These are phyloP conservation scores for Dichotomocladium elegans DNA, from an alignment of 371 early-diverging fungal species.

Conservation along the genomic window DNA sequence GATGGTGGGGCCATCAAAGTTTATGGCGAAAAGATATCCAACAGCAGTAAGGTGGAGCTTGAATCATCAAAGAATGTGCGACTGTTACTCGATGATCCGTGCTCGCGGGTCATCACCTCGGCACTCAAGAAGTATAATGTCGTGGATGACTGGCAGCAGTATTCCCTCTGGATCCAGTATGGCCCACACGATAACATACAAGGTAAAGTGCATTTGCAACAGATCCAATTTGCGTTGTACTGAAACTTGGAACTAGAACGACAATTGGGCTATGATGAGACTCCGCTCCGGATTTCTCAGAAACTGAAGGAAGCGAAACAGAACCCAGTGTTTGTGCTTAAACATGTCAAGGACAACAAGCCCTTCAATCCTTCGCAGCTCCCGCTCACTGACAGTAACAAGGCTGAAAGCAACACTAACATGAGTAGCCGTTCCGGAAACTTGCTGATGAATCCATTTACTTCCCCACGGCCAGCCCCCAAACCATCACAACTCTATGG, in stretches of 20 bases:
- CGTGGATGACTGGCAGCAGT: conserved; percentile 82
- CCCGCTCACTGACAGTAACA: conserved; percentile 4
- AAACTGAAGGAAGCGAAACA: conserved; percentile 75
- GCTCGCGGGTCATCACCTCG: conserved; percentile 80
- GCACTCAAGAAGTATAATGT: conserved; percentile 92
- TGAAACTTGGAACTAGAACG: conserved; percentile 48
- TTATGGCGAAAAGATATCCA: conserved; percentile 61
- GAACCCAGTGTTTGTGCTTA: conserved; percentile 74
- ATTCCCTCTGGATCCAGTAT: conserved; percentile 75
- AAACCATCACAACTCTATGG: conserved; percentile 14
- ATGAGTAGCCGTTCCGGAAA: neutral
- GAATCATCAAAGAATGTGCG: conserved; percentile 87
- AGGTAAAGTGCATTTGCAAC: conserved; percentile 34
- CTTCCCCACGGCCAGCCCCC: conserved; percentile 22
- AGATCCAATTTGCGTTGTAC: neutral
- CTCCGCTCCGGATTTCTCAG: conserved; percentile 75
- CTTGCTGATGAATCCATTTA: conserved; percentile 6
- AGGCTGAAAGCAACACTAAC: neutral
- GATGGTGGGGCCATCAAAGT: conserved; percentile 75
- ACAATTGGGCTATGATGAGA: conserved; percentile 78
- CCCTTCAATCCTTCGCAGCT: conserved; percentile 24
- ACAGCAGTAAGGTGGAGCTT: conserved; percentile 53
- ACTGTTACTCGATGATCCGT: conserved; percentile 78
- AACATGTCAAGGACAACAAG: conserved; percentile 69
- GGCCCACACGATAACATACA: conserved; percentile 46